Percentiles rank a stretch among this genome's conserved stretches.
These are phyloP conservation scores for Graphium sp. DNA, from an alignment of 2,329 filamentous ascomycete species.

Conservation along the genomic window DNA sequence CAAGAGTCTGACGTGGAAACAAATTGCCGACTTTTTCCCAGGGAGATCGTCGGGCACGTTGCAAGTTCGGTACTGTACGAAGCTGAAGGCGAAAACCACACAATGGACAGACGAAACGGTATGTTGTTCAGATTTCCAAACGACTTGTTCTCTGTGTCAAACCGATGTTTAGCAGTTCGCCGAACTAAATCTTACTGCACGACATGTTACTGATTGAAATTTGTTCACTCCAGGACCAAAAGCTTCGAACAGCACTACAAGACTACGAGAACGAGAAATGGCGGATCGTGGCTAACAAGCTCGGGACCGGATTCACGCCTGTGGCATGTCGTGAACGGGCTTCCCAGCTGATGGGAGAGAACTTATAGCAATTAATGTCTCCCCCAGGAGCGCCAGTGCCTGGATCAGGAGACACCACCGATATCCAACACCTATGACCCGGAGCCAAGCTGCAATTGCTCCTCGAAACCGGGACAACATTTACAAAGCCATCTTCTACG, in stretches of 20 bases:
- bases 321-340: slow-evolving; percentile 73
- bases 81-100: slow-evolving; percentile 83
- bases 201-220: slow-evolving; percentile 4
- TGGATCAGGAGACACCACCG: slow-evolving; percentile 28
- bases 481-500: neutral
- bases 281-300: slow-evolving; percentile 81
- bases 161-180: no score
- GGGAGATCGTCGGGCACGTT: slow-evolving; percentile 78
- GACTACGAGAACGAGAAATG: slow-evolving; percentile 88
- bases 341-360: slow-evolving; percentile 37
- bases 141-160: no score
- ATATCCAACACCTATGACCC: slow-evolving; percentile 23
- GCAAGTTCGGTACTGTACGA: slow-evolving; percentile 89
- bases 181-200: no score
- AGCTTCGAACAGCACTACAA: slow-evolving; percentile 58
- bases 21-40: slow-evolving; percentile 92
- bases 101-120: slow-evolving; percentile 92
- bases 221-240: slow-evolving; percentile 44
- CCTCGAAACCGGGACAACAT: slow-evolving; percentile 4
- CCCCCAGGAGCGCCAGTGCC: slow-evolving; percentile 27
- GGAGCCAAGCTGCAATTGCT: slow-evolving; percentile 10
- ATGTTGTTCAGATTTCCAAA: slow-evolving; percentile 19
- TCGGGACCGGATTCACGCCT: slow-evolving; percentile 79
- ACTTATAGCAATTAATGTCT: slow-evolving; percentile 39
- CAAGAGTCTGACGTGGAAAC: slow-evolving; percentile 90